phyloP scores from a whole-genome alignment of 345 rosid genomes.

The Cardamine chenopodiifolia region DNA sequence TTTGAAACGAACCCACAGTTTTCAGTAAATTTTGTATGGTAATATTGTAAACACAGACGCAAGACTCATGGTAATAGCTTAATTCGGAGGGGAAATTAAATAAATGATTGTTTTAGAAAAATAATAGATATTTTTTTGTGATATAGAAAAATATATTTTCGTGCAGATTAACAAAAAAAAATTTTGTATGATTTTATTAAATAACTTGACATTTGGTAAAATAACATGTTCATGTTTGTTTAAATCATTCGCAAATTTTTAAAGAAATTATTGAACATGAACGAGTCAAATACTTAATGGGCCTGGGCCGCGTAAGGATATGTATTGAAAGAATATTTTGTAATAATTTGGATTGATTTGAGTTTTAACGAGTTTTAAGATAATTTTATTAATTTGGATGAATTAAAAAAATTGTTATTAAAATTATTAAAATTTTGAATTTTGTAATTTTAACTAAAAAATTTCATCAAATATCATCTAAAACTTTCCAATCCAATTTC shows the following conservation, averaged over 20 bases:
- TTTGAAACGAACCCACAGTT: not conserved
- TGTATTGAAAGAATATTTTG: too few relatives aligned
- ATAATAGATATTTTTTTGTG: not conserved
- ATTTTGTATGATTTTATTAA: not conserved
- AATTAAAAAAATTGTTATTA: too few relatives aligned
- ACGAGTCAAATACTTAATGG: not conserved
- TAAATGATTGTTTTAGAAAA: not conserved
- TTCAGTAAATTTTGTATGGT: not conserved
- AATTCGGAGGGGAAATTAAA: not conserved
- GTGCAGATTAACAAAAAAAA: not conserved
- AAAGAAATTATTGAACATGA: not conserved
- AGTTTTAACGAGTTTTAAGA: too few relatives aligned
- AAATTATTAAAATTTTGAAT: too few relatives aligned
- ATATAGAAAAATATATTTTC: not conserved
- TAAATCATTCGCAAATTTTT: not conserved
- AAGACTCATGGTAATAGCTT: not conserved
- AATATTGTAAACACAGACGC: not conserved
- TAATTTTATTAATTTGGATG: too few relatives aligned
- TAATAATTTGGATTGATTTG: too few relatives aligned
- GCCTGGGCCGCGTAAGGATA: slow-evolving; percentile 17
- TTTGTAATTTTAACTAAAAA: too few relatives aligned
- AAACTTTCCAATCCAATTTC: too few relatives aligned
- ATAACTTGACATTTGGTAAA: not conserved
- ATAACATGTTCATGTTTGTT: not conserved
- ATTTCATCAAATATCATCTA: too few relatives aligned